These are phyloP conservation scores for Vigna radiata DNA, from an alignment of 306 rosid species.

Conservation along the genomic window DNA sequence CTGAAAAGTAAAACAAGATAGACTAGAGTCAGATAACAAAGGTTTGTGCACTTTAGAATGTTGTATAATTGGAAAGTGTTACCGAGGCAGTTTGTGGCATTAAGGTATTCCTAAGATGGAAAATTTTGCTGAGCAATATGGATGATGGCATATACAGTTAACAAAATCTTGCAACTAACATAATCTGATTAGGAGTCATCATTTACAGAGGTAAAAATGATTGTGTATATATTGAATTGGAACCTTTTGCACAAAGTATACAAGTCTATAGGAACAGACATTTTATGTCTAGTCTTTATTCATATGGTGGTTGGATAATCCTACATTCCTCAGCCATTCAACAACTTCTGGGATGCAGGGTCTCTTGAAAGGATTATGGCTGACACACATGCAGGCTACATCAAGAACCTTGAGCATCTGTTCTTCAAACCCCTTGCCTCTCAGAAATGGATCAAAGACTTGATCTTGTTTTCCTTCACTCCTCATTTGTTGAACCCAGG, in stretches of 20 bases:
- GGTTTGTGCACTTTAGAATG: not conserved
- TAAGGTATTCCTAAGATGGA: conserved; percentile 2
- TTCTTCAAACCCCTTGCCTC: conserved; percentile 69
- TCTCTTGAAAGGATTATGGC: conserved; percentile 76
- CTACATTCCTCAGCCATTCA: conserved; percentile 74
- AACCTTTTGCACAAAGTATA: conserved; percentile 29
- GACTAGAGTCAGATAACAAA: conserved; percentile 1
- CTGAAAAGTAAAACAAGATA: conserved; percentile 3
- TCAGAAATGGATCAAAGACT: conserved; percentile 69
- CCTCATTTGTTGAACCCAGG: conserved; percentile 84
- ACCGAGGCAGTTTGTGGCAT: not conserved
- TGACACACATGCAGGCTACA: conserved; percentile 82
- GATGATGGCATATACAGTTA: not conserved
- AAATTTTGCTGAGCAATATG: not conserved
- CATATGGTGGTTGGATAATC: conserved; percentile 53
- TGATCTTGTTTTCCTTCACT: conserved; percentile 70
- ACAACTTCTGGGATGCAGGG: conserved; percentile 81
- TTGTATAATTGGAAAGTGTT: not conserved
- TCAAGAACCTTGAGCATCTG: conserved; percentile 82
- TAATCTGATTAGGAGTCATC: conserved; percentile 1
- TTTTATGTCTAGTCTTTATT: conserved; percentile 60
- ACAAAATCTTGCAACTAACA: not conserved
- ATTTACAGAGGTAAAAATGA: conserved; percentile 16
- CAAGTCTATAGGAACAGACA: conserved; percentile 15
- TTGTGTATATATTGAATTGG: conserved; percentile 31